Evolutionary conservation across 2,329 filamentous ascomycete genomes (phyloP).

Genomic region (Hypoxylon sp.): DNA sequence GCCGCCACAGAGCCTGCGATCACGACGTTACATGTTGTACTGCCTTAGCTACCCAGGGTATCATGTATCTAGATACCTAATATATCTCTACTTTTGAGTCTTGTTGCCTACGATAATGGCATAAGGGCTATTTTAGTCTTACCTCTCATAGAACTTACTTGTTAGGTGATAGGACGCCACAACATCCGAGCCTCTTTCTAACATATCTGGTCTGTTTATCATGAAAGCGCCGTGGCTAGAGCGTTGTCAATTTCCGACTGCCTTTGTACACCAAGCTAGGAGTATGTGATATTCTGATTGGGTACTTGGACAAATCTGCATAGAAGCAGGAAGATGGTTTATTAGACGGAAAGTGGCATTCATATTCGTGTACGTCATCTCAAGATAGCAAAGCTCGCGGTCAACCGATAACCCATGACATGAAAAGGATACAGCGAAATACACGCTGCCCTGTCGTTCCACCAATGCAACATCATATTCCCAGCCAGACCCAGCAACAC

Average conservation of each 20-base stretch:
- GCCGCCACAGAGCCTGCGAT: background rate
- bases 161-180: background rate
- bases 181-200: background rate
- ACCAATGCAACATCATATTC: constrained; percentile 24
- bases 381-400: constrained; percentile 33
- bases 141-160: background rate
- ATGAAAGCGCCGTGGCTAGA: background rate
- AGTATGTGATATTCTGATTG: background rate
- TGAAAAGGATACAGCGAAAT: constrained; percentile 14
- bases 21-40: background rate
- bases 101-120: background rate
- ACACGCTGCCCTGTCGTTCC: constrained; percentile 1
- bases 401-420: constrained; percentile 23
- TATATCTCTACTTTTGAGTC: background rate
- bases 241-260: background rate
- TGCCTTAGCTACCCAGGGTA: background rate
- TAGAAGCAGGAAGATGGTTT: background rate
- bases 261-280: background rate
- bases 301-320: background rate
- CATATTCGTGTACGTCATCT: constrained; percentile 45
- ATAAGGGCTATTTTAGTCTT: background rate
- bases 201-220: background rate
- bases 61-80: background rate
- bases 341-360: constrained; percentile 28
- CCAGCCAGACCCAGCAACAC: constrained; percentile 11